phyloP scores from a whole-genome alignment of 192 early-diverging fungal species.

The Coemansia javaensis region DNA sequence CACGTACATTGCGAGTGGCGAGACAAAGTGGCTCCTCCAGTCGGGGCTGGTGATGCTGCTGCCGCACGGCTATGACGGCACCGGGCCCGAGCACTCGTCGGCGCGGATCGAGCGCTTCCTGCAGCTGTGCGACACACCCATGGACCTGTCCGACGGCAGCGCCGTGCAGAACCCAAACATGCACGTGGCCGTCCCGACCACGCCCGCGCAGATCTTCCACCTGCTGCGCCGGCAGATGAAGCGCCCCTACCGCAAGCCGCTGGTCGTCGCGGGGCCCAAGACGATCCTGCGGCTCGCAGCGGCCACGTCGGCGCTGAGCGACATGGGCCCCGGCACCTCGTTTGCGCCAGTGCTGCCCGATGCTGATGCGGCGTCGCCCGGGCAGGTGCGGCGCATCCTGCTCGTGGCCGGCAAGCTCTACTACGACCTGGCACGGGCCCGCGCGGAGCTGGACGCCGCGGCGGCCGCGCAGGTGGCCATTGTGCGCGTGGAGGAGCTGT shows the following conservation, averaged over 20 bases:
- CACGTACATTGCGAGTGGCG: slow-evolving; percentile 81
- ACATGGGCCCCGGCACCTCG: slow-evolving; percentile 80
- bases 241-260: slow-evolving; percentile 88
- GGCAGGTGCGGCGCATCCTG: slow-evolving; percentile 55
- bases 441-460: slow-evolving; percentile 46
- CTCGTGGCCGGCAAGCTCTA: slow-evolving; percentile 92
- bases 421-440: slow-evolving; percentile 85
- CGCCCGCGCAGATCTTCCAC: slow-evolving; percentile 95
- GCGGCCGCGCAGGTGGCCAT: slow-evolving; percentile 65
- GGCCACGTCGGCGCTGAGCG: slow-evolving; percentile 67
- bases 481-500: slow-evolving; percentile 86
- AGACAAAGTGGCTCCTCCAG: slow-evolving; percentile 94
- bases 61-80: slow-evolving; percentile 94
- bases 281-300: slow-evolving; percentile 61
- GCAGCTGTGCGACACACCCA: slow-evolving; percentile 81
- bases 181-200: slow-evolving; percentile 90
- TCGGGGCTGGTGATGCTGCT: slow-evolving; percentile 87
- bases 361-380: slow-evolving; percentile 36
- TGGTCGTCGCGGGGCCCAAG: slow-evolving; percentile 79
- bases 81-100: slow-evolving; percentile 92
- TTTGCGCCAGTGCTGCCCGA: slow-evolving; percentile 81
- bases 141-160: slow-evolving; percentile 55
- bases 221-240: slow-evolving; percentile 87
- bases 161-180: slow-evolving; percentile 78
- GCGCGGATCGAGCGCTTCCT: slow-evolving; percentile 91